Base-by-base conservation (phyloP, 768 basidiomycete species). In the Lactarius pseudohatsudake region DNA sequence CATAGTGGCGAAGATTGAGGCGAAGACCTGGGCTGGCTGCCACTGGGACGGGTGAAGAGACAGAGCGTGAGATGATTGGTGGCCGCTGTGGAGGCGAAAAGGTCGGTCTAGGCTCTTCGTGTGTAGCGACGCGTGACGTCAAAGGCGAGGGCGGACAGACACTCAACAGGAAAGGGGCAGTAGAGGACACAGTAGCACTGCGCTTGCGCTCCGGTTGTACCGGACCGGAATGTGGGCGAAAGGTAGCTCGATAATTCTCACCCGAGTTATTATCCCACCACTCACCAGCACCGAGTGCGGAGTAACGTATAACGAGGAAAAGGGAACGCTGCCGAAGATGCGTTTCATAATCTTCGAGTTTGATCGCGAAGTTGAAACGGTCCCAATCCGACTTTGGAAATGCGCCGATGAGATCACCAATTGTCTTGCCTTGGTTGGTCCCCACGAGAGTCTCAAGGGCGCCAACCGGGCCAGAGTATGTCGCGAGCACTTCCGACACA, bases 261-360 rank as follows among this genome's bases (percentile, higher is more conserved):
- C 87, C 88, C 3, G 71, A 77, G 71, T 96, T 96, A 74, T 94
- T 96, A 78, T 98, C 96, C 96, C 96, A 98, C 83, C 89, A 91
- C 78, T 98, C 96, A 20, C 81, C 84, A 9, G 77, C 73, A 72
- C 82, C 76, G 73, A 77, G 72, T 72, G 77, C 72, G 36, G 75
- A 72, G 73, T 82, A 87, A 57, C 91, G 77, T 11, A 83, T 82
- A 62, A 85, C 89, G 18, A 91, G 78, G 81, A 80, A 89, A 61
- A 92, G 74, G 2, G 81, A 84, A 36, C 87, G 78, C 0, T 80
- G 77, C 26, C 78, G 75, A 9, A 91, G 78, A 65, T 75, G 77
- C 9, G 74, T 74, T 26, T 82, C 81, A 67, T 89, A 88, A 64
- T 94, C 93, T 65, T 90, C 89, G 15, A 98, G 80, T 60, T 85